Percentiles rank a stretch among this genome's conserved stretches.
phyloP scores from a whole-genome alignment of 208 protist genomes.

The Endotrypanum monterogeii region DNA sequence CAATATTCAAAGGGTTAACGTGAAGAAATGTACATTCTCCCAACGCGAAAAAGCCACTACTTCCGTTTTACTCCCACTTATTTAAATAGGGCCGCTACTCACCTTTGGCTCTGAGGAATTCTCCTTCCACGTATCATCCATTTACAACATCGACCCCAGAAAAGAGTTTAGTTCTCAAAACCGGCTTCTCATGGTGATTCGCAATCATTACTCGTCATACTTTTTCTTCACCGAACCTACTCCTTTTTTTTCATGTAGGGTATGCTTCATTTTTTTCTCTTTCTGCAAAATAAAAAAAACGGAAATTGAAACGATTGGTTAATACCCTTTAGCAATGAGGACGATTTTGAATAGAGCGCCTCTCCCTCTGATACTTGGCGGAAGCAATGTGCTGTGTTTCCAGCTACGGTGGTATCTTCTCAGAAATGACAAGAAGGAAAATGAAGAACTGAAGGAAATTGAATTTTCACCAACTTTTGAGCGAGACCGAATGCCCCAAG shows the following conservation, averaged over 20 bases:
- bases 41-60: neutral
- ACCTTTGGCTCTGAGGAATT: neutral
- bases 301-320: neutral
- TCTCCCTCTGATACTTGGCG: neutral
- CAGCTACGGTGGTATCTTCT: constrained; percentile 15
- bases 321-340: neutral
- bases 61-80: too few relatives aligned
- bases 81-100: neutral
- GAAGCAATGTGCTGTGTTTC: neutral
- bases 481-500: neutral
- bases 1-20: neutral
- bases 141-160: neutral
- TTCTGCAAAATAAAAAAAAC: too few relatives aligned
- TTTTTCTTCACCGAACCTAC: neutral
- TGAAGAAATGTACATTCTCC: neutral
- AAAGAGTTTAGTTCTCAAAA: neutral
- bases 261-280: neutral
- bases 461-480: constrained; percentile 32
- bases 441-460: constrained; percentile 25
- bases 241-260: neutral
- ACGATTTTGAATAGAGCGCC: neutral
- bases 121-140: neutral
- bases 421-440: constrained; percentile 20
- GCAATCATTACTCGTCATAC: neutral
- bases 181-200: neutral